Base-by-base conservation (phyloP, 108 stramenopile species). In the Epipyxis sp. region DNA sequence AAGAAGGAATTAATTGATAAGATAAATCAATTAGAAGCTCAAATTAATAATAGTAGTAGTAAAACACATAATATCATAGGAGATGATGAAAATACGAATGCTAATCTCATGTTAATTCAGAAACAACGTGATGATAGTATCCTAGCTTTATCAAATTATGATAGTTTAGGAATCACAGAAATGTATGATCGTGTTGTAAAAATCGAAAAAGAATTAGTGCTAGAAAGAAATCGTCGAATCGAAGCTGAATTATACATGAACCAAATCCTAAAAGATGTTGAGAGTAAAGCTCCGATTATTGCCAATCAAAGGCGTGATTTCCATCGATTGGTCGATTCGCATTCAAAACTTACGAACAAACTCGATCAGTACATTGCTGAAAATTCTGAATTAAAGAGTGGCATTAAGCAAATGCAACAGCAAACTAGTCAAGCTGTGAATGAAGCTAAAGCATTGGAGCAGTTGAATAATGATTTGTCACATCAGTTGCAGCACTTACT, bases 221-320 rank as follows among this genome's bases (percentile, higher is more conserved):
- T 1, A 25, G 62, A 59, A 39, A 34, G 67, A 29, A 37, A 43
- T 42, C 34, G 40, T 32, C 41, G 59, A 27, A 1, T 0, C 13
- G 30, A 59, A 3, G 39, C 27, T 30, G 78, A 78, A 67, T 35
- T 78, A 27, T 78, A 62, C 40, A 2, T 78, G 39, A 59, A 68
- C 10, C 78, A 39, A 1, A 37, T 78, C 65, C n/a, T 39, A 40
- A 59, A 62, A 1, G 78, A 78, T 37, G 35, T 78, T 20, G 78
- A 78, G 35, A 62, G 35, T 20, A 78, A 78, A 20, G 78, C 78
- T 0, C 0, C n/a, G 42, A 27, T 62, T 35, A 6, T 74, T 37
- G 71, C 71, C 25, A 57, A 46, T 16, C 71, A 74, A 42, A 37
- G 71, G 10, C 44, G 50, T 20, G 71, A 74, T 42, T 57, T 43